Conservation (phyloP, 2,329 filamentous ascomycete genomes). For the Chlorencoelia australis region DNA sequence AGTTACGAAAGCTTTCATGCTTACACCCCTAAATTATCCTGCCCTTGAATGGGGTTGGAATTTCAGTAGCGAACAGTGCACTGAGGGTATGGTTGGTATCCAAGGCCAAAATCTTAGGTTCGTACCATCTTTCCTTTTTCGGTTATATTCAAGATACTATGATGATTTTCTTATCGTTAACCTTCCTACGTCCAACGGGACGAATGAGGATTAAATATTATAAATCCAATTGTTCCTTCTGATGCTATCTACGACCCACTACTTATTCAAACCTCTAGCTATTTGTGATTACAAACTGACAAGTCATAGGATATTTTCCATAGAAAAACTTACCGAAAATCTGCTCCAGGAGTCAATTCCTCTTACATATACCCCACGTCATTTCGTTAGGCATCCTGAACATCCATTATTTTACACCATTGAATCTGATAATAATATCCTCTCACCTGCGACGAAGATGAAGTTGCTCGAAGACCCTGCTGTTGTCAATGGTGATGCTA, state of each 20-base stretch:
- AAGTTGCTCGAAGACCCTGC: constrained; percentile 63
- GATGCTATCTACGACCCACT: constrained; percentile 40
- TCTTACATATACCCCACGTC: constrained; percentile 81
- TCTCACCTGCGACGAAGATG: constrained; percentile 69
- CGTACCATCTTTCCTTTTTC: constrained; percentile 26
- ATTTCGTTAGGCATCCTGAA: constrained; percentile 79
- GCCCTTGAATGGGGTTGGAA: constrained; percentile 92
- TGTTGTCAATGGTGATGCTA: constrained; percentile 62
- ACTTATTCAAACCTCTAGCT: constrained; percentile 1
- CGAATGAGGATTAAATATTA: constrained; percentile 45
- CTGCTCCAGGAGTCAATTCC: constrained; percentile 79
- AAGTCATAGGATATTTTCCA: constrained; percentile 68
- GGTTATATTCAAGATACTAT: constrained; percentile 17
- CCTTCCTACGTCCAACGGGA: constrained; percentile 27
- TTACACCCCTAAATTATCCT: constrained; percentile 83
- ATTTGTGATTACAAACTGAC: constrained; percentile 27
- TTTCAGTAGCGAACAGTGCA: constrained; percentile 89
- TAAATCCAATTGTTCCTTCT: constrained; percentile 96
- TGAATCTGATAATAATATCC: constrained; percentile 84
- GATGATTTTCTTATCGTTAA: constrained; percentile 36
- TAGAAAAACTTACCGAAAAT: constrained; percentile 77
- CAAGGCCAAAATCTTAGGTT: constrained; percentile 83
- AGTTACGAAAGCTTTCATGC: constrained; percentile 77
- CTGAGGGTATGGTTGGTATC: constrained; percentile 88
- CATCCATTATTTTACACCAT: constrained; percentile 88